Percentiles rank a stretch among this genome's conserved stretches.
These are phyloP conservation scores for Mollisia scopiformis DNA, from an alignment of 2,329 filamentous ascomycete species.

Conservation along the genomic window DNA sequence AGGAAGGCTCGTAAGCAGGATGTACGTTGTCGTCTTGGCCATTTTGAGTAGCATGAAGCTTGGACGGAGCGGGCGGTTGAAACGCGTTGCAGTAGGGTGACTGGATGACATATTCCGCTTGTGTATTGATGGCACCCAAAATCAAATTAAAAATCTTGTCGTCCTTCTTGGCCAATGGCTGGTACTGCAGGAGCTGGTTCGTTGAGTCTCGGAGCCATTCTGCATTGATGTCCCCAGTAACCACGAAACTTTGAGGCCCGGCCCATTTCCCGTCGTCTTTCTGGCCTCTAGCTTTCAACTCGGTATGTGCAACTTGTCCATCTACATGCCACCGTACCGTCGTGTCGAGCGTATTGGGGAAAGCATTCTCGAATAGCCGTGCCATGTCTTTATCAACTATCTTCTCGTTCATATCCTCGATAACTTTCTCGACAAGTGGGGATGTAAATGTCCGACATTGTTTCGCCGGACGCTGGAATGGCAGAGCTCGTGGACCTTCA, in stretches of 20 bases:
- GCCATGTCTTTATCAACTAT: slow-evolving; percentile 88
- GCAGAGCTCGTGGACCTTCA: slow-evolving; percentile 75
- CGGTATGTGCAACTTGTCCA: slow-evolving; percentile 42
- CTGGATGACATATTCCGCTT: slow-evolving; percentile 91
- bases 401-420: slow-evolving; percentile 76
- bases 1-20: slow-evolving; percentile 79
- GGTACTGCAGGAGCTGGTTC: slow-evolving; percentile 92
- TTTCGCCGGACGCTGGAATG: slow-evolving; percentile 81
- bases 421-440: slow-evolving; percentile 83
- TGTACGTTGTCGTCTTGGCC: slow-evolving; percentile 85
- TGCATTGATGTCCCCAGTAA: slow-evolving; percentile 90
- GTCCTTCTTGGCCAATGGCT: slow-evolving; percentile 81
- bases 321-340: slow-evolving; percentile 73
- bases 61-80: slow-evolving; percentile 86
- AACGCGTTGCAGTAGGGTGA: slow-evolving; percentile 98
- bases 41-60: slow-evolving; percentile 71
- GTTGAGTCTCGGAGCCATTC: slow-evolving; percentile 93
- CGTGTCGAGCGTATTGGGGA: slow-evolving; percentile 78
- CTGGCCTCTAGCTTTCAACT: slow-evolving; percentile 42
- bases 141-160: slow-evolving; percentile 78
- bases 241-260: slow-evolving; percentile 88
- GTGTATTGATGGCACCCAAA: slow-evolving; percentile 92
- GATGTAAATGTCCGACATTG: slow-evolving; percentile 91
- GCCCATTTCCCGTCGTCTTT: slow-evolving; percentile 70
- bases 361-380: slow-evolving; percentile 92